Conservation (phyloP, 202 grass and related monocot genomes). For the Dendrocalamus latiflorus region DNA sequence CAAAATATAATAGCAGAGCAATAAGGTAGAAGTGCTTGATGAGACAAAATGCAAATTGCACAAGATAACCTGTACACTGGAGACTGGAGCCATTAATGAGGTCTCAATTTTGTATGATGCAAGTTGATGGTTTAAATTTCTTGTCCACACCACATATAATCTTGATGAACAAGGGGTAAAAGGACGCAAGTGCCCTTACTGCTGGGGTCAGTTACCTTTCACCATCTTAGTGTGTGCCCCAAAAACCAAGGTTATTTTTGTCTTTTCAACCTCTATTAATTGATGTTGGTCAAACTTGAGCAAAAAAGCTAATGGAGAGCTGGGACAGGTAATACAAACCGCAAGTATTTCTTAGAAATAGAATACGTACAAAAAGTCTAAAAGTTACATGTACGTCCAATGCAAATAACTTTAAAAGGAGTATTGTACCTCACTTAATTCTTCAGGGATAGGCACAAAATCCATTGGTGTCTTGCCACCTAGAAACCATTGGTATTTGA, state of each 20-base stretch:
- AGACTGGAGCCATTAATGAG: neutral
- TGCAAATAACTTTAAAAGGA: slow-evolving; percentile 19
- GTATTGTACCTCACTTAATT: slow-evolving; percentile 56
- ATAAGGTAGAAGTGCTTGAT: neutral
- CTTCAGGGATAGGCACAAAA: slow-evolving; percentile 71
- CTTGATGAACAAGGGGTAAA: neutral
- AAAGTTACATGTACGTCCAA: neutral
- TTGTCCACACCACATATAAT: neutral
- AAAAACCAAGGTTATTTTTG: neutral
- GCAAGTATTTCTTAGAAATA: neutral
- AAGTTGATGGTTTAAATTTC: slow-evolving; percentile 1
- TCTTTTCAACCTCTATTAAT: slow-evolving; percentile 3
- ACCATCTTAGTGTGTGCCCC: neutral
- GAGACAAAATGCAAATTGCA: slow-evolving; percentile 18
- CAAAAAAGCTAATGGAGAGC: neutral
- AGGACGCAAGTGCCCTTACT: neutral
- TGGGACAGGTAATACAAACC: neutral
- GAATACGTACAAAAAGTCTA: neutral
- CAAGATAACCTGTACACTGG: slow-evolving; percentile 3
- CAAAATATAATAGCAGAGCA: neutral
- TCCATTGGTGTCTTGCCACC: slow-evolving; percentile 66
- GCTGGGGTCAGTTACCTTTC: neutral
- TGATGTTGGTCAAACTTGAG: slow-evolving; percentile 1
- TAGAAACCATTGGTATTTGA: slow-evolving; percentile 81
- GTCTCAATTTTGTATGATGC: neutral